These are phyloP conservation scores for Aspergillus ibericus DNA, from an alignment of 2,329 filamentous ascomycete species.

Conservation along the genomic window DNA sequence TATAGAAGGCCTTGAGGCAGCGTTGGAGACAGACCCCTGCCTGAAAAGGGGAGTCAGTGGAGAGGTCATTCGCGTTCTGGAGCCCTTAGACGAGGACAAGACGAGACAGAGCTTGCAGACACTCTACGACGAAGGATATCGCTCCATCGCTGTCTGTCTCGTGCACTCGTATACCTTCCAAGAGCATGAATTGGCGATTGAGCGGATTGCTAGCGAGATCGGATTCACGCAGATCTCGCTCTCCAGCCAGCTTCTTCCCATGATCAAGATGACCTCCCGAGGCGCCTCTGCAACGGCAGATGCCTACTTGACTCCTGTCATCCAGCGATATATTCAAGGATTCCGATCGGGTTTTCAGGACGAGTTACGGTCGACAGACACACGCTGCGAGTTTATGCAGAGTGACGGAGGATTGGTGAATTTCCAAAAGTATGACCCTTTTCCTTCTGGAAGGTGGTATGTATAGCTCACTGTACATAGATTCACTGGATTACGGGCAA, in stretches of 20 bases:
- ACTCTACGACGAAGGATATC: not conserved
- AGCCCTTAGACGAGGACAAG: not conserved
- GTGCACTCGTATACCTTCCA: constrained; percentile 63
- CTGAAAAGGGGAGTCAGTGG: constrained; percentile 27
- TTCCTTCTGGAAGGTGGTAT: accelerated
- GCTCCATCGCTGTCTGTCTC: not conserved
- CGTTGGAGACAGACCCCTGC: constrained; percentile 30
- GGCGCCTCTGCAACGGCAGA: constrained; percentile 77
- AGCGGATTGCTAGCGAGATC: constrained; percentile 72
- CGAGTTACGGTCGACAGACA: constrained; percentile 61
- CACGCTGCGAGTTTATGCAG: constrained; percentile 79
- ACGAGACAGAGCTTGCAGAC: not conserved
- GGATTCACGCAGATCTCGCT: constrained; percentile 79
- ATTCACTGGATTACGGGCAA: constrained; percentile 84
- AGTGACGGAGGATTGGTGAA: constrained; percentile 71
- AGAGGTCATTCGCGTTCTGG: constrained; percentile 64
- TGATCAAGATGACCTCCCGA: constrained; percentile 78
- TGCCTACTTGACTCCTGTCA: constrained; percentile 76
- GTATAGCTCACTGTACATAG: constrained; percentile 20
- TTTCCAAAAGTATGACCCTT: constrained; percentile 29
- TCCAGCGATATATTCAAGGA: constrained; percentile 66
- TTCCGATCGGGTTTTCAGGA: constrained; percentile 53
- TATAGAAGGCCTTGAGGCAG: constrained; percentile 70
- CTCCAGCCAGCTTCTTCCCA: constrained; percentile 73
- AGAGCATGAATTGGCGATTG: constrained; percentile 76